Base-by-base conservation (phyloP, 2,329 filamentous ascomycete species). In the Nigrospora sphaerica region DNA sequence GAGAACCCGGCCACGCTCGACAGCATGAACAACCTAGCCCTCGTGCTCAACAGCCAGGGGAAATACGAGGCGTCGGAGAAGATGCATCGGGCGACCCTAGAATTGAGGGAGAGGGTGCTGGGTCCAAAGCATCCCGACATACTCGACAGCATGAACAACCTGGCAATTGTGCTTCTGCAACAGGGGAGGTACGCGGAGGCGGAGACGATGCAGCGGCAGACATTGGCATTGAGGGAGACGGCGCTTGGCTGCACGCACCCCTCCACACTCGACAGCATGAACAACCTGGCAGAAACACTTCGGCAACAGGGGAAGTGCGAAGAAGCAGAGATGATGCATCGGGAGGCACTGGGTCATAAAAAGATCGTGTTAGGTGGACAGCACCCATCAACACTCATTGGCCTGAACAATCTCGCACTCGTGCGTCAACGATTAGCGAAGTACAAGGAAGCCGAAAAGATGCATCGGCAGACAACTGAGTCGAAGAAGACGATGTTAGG, bases 181-280 rank as follows among this genome's bases (percentile, higher is more conserved):
- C 57, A 57, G 41, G 57, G 54, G 18, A 58, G 52, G 36, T 38
- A 38, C 36, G 11, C 36, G 36, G n/a, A 18, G 36, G 36, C 36
- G 36, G 58, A 60, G 45, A 43, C 52, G 35, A 49, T 63, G 14
- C 35, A 49, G 52, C 48, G 51, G 49, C 49, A 32, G 17, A 18
- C 16, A 38, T 18, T 38, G 36, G 36, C 36, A 18, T 18, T 38
- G 36, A 38, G 2, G 36, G 36, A 38, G 36, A 38, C 16, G 6
- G 36, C 19, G 36, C 36, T 38, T 9, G 36, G 36, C n/a, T 12
- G 36, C 16, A 18, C 3, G 16, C 36, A 38, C 19, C n/a, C n/a
- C n/a, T 4, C 3, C 3, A 18, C 16, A 38, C 36, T 18, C 18
- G 36, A 1, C 6, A 18, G 36, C 16, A 38, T 38, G 6, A 17